phyloP scores from a whole-genome alignment of 805 yeast species.

The Teunomyces cretensis region DNA sequence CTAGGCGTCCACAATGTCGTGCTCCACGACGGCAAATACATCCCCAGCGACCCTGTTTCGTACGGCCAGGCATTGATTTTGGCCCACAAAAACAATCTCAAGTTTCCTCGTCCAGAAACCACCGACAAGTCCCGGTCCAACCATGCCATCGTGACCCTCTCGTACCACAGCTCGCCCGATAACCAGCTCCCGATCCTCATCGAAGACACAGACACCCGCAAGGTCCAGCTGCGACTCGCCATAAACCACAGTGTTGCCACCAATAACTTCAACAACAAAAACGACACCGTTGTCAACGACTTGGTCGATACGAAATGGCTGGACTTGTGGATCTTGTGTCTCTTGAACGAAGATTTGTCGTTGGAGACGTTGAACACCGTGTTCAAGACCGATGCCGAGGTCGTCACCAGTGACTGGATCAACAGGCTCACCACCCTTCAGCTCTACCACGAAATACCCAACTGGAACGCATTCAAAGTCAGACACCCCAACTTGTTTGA shows the following conservation, averaged over 20 bases:
- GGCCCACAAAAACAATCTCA: constrained; percentile 42
- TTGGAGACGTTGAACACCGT: constrained; percentile 9
- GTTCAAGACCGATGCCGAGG: constrained; percentile 14
- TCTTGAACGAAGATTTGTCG: constrained; percentile 18
- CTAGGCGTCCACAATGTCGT: constrained; percentile 54
- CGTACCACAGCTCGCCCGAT: constrained; percentile 50
- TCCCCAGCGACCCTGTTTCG: constrained; percentile 63
- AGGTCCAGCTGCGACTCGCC: background rate
- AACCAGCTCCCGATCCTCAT: constrained; percentile 55
- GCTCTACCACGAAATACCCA: constrained; percentile 19
- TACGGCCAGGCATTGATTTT: constrained; percentile 47
- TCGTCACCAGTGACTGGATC: background rate
- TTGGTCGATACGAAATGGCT: constrained; percentile 48
- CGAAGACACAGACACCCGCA: constrained; percentile 28
- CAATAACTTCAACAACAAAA: constrained; percentile 8
- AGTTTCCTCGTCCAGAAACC: constrained; percentile 6
- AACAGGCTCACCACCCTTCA: constrained; percentile 11
- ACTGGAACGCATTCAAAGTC: constrained; percentile 26
- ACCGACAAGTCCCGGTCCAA: constrained; percentile 16
- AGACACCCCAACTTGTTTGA: constrained; percentile 28
- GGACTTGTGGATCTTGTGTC: constrained; percentile 48
- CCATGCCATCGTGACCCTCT: constrained; percentile 39
- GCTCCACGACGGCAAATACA: constrained; percentile 23
- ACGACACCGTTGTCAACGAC: constrained; percentile 14
- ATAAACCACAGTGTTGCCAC: constrained; percentile 8